phyloP scores from a whole-genome alignment of 176 grass and related monocot genomes.

The Oropetium thomaeum region DNA sequence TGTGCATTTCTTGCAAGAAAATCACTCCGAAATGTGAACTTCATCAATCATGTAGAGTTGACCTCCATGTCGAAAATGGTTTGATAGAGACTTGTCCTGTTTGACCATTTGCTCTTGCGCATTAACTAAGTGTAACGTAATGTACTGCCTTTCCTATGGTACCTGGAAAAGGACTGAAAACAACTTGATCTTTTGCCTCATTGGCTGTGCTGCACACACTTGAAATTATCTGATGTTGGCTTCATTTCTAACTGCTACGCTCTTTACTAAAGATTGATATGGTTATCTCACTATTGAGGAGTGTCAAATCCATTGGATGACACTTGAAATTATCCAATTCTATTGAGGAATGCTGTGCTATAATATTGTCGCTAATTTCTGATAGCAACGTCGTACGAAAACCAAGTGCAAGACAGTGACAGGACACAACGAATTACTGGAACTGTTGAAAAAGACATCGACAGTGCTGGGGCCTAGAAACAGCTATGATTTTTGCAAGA shows the following conservation, averaged over 20 bases:
- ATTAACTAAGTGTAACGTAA: slow-evolving; percentile 7
- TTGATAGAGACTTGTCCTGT: not conserved
- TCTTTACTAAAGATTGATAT: too few relatives aligned
- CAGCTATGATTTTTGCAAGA: slow-evolving; percentile 14
- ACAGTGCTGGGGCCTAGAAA: not conserved
- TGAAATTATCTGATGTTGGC: slow-evolving; percentile 19
- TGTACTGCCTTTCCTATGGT: not conserved
- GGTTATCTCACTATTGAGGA: not conserved
- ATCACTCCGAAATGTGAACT: not conserved
- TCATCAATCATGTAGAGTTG: not conserved
- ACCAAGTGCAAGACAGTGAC: not conserved
- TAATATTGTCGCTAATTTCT: not conserved
- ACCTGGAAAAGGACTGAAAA: slow-evolving; percentile 7
- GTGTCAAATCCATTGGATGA: too few relatives aligned
- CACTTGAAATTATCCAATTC: slow-evolving; percentile 13
- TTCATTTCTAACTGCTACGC: not conserved
- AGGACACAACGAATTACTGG: not conserved
- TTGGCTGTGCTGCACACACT: not conserved
- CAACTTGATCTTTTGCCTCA: not conserved
- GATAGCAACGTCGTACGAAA: not conserved
- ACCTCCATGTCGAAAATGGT: not conserved
- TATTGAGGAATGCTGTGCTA: not conserved
- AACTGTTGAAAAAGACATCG: not conserved
- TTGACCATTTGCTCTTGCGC: slow-evolving; percentile 14
- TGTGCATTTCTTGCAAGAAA: not conserved